phyloP scores from a whole-genome alignment of 768 basidiomycete genomes.

The Lactarius vividus region DNA sequence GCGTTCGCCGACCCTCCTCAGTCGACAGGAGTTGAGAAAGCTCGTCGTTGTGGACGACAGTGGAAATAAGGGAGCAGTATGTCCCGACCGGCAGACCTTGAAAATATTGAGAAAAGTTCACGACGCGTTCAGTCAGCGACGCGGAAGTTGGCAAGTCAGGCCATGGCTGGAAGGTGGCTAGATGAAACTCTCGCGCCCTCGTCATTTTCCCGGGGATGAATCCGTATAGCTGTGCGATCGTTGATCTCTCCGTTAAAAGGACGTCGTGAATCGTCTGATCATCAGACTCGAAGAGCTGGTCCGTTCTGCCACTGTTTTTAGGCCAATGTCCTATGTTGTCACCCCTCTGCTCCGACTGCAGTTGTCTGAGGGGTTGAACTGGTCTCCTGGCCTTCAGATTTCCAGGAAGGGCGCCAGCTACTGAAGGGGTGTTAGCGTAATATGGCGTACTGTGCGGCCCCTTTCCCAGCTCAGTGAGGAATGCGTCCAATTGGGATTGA shows the following conservation, averaged over 20 bases:
- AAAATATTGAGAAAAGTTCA: constrained; percentile 58
- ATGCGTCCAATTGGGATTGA: constrained; percentile 53
- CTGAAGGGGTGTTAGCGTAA: constrained; percentile 42
- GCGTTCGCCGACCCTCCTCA: constrained; percentile 46
- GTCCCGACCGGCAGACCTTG: constrained; percentile 62
- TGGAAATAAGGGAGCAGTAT: constrained; percentile 63
- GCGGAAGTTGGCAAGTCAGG: constrained; percentile 45
- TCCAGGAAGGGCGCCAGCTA: constrained; percentile 3
- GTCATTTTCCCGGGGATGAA: constrained; percentile 65
- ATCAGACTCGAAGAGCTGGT: constrained; percentile 54
- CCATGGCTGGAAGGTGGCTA: constrained; percentile 47
- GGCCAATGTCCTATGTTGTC: constrained; percentile 45
- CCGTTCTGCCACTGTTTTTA: constrained; percentile 44
- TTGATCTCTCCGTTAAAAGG: constrained; percentile 66
- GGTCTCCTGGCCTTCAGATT: constrained; percentile 15
- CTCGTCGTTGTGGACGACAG: constrained; percentile 54
- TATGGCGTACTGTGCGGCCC: constrained; percentile 35
- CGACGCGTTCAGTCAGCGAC: constrained; percentile 52
- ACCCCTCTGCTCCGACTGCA: constrained; percentile 46
- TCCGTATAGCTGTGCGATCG: constrained; percentile 72
- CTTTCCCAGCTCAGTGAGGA: constrained; percentile 51
- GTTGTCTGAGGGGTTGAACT: constrained; percentile 37
- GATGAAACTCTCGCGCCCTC: constrained; percentile 63
- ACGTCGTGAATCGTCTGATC: constrained; percentile 56
- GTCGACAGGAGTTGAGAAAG: constrained; percentile 51